Evolutionary conservation across 768 basidiomycete genomes (phyloP), one percentile per base, ranked within the genome.

Genomic region (Lentinula sp.): DNA sequence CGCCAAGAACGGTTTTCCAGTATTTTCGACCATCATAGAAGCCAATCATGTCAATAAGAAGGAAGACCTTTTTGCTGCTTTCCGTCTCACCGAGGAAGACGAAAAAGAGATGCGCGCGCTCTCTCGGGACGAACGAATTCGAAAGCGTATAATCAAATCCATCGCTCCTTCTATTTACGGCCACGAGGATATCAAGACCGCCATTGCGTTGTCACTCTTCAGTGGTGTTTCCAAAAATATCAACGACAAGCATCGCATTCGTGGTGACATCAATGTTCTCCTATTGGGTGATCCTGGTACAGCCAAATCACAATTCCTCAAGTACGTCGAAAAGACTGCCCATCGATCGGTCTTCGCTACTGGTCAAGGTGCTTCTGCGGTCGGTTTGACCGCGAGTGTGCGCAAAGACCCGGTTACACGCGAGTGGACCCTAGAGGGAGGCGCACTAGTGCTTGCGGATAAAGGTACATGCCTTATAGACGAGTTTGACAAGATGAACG

Each of bases 401-500:
- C 87, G 97, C 57, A 98, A 97, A 74, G 97, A 99, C 69, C 95
- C 97, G 0, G 84, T 98, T 60, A 98, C 97, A 10, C 84, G 89
- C 18, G 97, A 98, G 75, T 99, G 97, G 97, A 98, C 97, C 2
- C 82, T 99, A 32, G 97, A 99, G 74, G 97, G 97, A 13, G 97
- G 97, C 8, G 97, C 97, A 2, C 80, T 99, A 9, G 97, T 99
- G n/a, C 80, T 99, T 18, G 97, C 97, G 2, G 97, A 99, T 76
- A 97, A 96, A 75, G 97, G 97, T 12, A 93, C 90, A 32, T 98
- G 97, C 70, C 79, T 98, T 41, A 99, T 99, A 66, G 97, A 99
- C 75, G 97, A 98, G 73, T 98, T 99, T 72, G 97, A 99, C 79
- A 99, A 99, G 80, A 99, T 99, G 97, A 98, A 98, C 74, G 97